A percentile compares a stretch with the other conserved stretches of the same genome.
Evolutionary conservation across 2,329 filamentous ascomycete species (phyloP).

Genomic region (Trichoderma breve): DNA sequence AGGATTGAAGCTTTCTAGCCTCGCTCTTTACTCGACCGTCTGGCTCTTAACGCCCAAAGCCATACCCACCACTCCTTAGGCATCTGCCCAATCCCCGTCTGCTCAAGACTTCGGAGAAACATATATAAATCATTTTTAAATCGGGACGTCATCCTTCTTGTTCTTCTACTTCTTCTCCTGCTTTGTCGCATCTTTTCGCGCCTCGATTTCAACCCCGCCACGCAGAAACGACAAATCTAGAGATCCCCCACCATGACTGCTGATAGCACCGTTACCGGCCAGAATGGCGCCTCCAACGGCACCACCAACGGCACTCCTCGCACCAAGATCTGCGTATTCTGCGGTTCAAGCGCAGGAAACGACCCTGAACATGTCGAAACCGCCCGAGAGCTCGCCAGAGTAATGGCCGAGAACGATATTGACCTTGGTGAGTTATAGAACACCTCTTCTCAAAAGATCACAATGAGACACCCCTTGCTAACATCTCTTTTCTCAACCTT

Average conservation of each 20-base stretch:
- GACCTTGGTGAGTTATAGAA: slow-evolving; percentile 56
- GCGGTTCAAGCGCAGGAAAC: slow-evolving; percentile 74
- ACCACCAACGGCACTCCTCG: slow-evolving; percentile 31
- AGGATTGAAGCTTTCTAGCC: neutral
- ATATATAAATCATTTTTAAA: neutral
- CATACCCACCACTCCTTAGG: neutral
- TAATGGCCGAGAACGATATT: slow-evolving; percentile 74
- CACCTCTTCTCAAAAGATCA: neutral
- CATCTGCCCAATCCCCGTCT: neutral
- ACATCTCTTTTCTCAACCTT: neutral
- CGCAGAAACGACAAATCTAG: neutral
- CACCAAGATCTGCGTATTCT: slow-evolving; percentile 89
- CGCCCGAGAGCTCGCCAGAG: slow-evolving; percentile 69
- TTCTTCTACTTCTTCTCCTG: neutral
- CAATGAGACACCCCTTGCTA: neutral
- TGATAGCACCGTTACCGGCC: slow-evolving; percentile 25
- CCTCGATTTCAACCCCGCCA: neutral
- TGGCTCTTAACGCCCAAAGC: neutral
- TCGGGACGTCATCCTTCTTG: neutral
- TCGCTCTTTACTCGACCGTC: neutral
- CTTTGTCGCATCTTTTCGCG: neutral
- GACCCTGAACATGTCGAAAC: slow-evolving; percentile 73
- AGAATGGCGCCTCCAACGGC: slow-evolving; percentile 26
- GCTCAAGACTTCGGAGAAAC: neutral
- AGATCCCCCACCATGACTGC: slow-evolving; percentile 30